Evolutionary conservation across 139 green algal species (phyloP), one percentile per base, ranked within the genome.

Genomic region (Closterium sp.): DNA sequence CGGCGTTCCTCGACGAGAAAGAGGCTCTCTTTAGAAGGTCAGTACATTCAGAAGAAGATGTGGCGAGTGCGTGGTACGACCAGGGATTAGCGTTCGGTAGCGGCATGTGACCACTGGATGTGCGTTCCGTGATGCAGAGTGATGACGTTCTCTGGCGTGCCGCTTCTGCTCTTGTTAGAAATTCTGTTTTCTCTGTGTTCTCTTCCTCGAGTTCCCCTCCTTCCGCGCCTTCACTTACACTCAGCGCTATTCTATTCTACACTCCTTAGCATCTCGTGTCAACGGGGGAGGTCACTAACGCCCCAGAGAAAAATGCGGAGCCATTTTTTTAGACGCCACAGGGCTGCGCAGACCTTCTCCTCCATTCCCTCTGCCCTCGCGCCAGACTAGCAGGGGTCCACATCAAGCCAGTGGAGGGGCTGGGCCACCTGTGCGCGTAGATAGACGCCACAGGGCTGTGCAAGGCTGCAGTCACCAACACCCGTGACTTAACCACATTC

Each of bases 401-500:
- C 28, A 32, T 88, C 19, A 38, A 88, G 64, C 36, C 64, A 23
- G 94, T 96, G 89, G 36, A 89, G 32, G 97, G 97, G 0, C 93
- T 98, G 32, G 89, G 69, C n/a, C 93, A 96, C 3, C 96, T 97
- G 81, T 85, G 97, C 25, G 21, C 30, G 1, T 97, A 94, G 95
- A 33, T n/a, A n/a, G n/a, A n/a, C n/a, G n/a, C n/a, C n/a, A n/a
- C n/a, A n/a, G n/a, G n/a, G n/a, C n/a, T n/a, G n/a, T n/a, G n/a
- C n/a, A n/a, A n/a, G n/a, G n/a, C n/a, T n/a, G 97, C 96, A 12
- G 97, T 98, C 1, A 98, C 97, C 25, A 98, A 98, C 87, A 96
- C 97, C 1, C 96, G n/a, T n/a, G n/a, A n/a, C n/a, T n/a, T n/a
- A n/a, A n/a, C n/a, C n/a, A n/a, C n/a, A n/a, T n/a, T n/a, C n/a